These are phyloP conservation scores for Aleurites moluccanus DNA, from an alignment of 441 rosid genomes.

Conservation along the genomic window DNA sequence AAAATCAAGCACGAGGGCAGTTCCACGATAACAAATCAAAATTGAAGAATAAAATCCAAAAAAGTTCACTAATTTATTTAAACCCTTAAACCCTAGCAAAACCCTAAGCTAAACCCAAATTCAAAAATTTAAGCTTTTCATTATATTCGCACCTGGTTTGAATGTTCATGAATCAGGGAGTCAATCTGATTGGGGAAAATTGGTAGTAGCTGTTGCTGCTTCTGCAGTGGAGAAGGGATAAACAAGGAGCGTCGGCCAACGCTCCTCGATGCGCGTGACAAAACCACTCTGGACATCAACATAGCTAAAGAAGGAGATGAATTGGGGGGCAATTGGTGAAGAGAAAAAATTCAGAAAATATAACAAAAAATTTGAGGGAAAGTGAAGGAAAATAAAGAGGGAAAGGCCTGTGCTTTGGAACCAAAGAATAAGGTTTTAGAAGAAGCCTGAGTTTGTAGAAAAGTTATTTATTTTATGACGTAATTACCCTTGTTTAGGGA, in stretches of 20 bases:
- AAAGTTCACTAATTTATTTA: neutral
- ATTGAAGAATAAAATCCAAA: neutral
- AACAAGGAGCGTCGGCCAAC: slow-evolving; percentile 50
- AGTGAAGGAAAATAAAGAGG: neutral
- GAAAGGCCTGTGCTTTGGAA: slow-evolving; percentile 13
- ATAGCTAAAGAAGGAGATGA: slow-evolving; percentile 29
- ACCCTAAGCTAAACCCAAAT: slow-evolving; percentile 29
- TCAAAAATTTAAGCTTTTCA: neutral
- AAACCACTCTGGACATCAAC: slow-evolving; percentile 46
- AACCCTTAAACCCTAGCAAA: slow-evolving; percentile 48
- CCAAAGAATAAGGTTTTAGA: slow-evolving; percentile 15
- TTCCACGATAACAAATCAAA: neutral
- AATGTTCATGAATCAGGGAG: slow-evolving; percentile 33
- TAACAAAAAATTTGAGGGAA: neutral
- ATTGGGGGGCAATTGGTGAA: slow-evolving; percentile 5
- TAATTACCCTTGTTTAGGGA: neutral
- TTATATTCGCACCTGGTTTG: slow-evolving; percentile 38
- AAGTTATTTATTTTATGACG: neutral
- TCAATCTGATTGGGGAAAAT: slow-evolving; percentile 39
- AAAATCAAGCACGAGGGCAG: neutral
- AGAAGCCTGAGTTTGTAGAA: slow-evolving; percentile 2
- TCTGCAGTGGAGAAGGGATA: slow-evolving; percentile 36
- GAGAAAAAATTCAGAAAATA: neutral
- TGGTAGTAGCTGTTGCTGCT: slow-evolving; percentile 45
- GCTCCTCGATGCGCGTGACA: slow-evolving; percentile 51